Percentiles rank a stretch among this genome's conserved stretches.
Evolutionary conservation across 306 rosid species (phyloP).

Genomic region (apple (Malus domestica)): DNA sequence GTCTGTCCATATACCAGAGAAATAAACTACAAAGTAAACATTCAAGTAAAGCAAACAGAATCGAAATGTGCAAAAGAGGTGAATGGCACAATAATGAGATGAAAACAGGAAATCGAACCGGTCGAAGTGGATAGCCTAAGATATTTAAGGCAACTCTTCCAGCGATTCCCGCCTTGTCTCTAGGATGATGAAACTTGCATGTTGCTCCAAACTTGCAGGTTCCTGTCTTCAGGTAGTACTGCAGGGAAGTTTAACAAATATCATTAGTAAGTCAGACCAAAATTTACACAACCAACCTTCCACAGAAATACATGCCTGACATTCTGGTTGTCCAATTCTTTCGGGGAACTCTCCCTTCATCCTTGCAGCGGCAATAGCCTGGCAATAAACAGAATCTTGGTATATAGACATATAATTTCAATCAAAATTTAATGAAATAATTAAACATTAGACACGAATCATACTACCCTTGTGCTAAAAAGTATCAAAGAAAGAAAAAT

Average conservation of each 20-base stretch:
- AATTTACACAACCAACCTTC: not conserved
- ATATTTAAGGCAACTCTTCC: conserved; percentile 91
- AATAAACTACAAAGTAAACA: not conserved
- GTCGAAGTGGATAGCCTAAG: conserved; percentile 94
- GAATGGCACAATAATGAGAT: conserved; percentile 18
- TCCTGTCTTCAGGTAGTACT: conserved; percentile 92
- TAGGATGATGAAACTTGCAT: conserved; percentile 95
- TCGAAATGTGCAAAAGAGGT: not conserved
- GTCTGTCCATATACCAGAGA: not conserved
- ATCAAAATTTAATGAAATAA: not conserved
- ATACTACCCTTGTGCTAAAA: not conserved
- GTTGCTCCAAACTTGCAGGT: conserved; percentile 99
- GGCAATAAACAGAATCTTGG: conserved; percentile 16
- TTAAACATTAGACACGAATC: not conserved
- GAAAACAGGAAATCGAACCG: conserved; percentile 47
- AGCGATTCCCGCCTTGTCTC: conserved; percentile 90
- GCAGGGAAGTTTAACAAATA: conserved; percentile 31
- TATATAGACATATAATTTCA: not conserved
- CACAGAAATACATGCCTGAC: conserved; percentile 73
- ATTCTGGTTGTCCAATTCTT: conserved; percentile 93
- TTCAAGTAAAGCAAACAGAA: conserved; percentile 6
- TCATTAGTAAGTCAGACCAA: not conserved
- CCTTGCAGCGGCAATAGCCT: conserved; percentile 98
- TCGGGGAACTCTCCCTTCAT: conserved; percentile 98
- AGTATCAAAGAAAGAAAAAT: not conserved